Base-by-base conservation (phyloP, 768 basidiomycete species). In the Mycena latifolia region DNA sequence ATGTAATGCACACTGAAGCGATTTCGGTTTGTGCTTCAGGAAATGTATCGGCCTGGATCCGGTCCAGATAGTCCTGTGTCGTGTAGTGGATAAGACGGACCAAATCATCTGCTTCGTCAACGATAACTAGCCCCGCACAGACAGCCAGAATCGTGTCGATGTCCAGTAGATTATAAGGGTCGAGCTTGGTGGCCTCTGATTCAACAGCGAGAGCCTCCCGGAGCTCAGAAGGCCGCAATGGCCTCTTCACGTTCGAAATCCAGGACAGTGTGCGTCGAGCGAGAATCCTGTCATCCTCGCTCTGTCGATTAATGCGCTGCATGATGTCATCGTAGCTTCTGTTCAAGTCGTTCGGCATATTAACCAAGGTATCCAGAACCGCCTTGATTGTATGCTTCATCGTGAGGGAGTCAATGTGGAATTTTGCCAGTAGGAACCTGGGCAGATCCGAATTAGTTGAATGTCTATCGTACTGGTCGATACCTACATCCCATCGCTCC, bases 81-180 rank as follows among this genome's bases (percentile, higher is more conserved):
- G 61, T 62, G n/a, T 62, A 62, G 27, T 62, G 61, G 18, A 62
- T 24, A 20, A 62, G 41, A 14, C 61, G 52, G 12, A 62, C 33
- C 4, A 27, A 9, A 22, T 46, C 15, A 24, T 53, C 41, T 15
- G 24, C 51, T 12, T 8, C 25, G 12, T 46, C 10, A 28, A 60
- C 27, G 6, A 60, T 48, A 18, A 60, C 48, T n/a, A 60, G 33
- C 11, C 50, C 58, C 20, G 58, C 58, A 17, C 58, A 60, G 37
- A 41, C 39, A 31, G 58, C 41, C 2, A 60, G 10, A 24, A 60
- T 43, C n/a, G n/a, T n/a, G n/a, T n/a, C n/a, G n/a, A n/a, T n/a
- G n/a, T n/a, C n/a, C n/a, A n/a, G n/a, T n/a, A 60, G 17, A 50
- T 60, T 60, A 15, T 60, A 37, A 5, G 58, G 58, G 39, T 60